These are phyloP conservation scores for Cryptococcus jaspeensis DNA, from an alignment of 1,284 basidiomycete species.

Conservation along the genomic window DNA sequence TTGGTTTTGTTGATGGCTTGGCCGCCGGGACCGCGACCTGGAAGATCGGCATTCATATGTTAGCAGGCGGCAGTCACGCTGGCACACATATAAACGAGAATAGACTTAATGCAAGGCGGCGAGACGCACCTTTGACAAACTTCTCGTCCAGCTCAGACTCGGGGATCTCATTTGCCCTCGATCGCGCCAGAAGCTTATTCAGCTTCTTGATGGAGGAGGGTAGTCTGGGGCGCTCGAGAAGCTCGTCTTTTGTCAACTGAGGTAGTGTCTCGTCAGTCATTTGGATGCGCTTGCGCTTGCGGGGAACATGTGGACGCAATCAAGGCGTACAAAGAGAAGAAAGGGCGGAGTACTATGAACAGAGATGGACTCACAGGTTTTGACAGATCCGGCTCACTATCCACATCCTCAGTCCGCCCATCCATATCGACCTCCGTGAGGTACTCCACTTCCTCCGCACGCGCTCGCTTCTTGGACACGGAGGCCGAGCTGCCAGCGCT, in stretches of 20 bases:
- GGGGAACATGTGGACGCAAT: not conserved
- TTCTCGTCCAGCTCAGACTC: constrained; percentile 49
- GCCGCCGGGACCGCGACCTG: constrained; percentile 53
- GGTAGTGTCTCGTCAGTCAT: not conserved
- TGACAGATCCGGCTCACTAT: not conserved
- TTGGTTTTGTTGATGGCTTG: constrained; percentile 55
- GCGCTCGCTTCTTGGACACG: not conserved
- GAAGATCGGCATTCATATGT: not conserved
- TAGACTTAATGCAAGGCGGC: not conserved
- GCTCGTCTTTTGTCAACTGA: constrained; percentile 3
- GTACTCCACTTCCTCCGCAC: not conserved
- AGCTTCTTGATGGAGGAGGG: constrained; percentile 43
- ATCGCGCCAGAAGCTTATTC: constrained; percentile 35
- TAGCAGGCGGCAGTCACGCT: not conserved
- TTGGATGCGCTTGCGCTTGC: not conserved
- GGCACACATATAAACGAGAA: not conserved
- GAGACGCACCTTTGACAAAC: constrained; percentile 46
- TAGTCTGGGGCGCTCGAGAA: constrained; percentile 20
- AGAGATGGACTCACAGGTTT: not conserved
- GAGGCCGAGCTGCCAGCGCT: not conserved
- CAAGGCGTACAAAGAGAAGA: no score
- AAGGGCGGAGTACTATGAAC: no score
- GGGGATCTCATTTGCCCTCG: constrained; percentile 29
- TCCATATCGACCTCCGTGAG: not conserved
- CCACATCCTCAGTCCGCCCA: not conserved